Percentiles rank a stretch among this genome's conserved stretches.
phyloP scores from a whole-genome alignment of 352 stramenopile genomes.

The Phytopythium montanum region DNA sequence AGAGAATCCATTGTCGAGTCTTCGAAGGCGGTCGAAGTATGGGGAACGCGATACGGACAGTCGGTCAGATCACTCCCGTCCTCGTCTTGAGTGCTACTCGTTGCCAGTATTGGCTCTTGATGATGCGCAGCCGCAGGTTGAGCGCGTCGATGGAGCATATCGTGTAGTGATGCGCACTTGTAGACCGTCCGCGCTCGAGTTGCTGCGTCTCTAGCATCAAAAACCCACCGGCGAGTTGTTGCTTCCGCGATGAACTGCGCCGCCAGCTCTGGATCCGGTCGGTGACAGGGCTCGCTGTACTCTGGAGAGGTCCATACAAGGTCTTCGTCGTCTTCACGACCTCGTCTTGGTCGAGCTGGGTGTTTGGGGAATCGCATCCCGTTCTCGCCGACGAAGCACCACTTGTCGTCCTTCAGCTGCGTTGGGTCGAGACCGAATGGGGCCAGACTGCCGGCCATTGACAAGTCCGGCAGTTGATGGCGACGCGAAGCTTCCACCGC shows the following conservation, averaged over 20 bases:
- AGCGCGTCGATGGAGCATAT: conserved; percentile 10
- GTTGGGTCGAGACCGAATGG: not conserved
- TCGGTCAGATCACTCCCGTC: not conserved
- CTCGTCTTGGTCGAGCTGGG: conserved; percentile 16
- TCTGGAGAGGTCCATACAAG: conserved; percentile 22
- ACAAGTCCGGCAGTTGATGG: not conserved
- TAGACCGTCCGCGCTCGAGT: conserved; percentile 49
- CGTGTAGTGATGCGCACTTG: conserved; percentile 33
- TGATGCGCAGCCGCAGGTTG: conserved; percentile 4
- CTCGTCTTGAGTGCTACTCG: not conserved
- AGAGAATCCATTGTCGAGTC: conserved; percentile 21
- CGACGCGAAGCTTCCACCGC: not conserved
- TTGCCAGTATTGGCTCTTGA: not conserved
- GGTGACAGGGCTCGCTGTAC: conserved; percentile 20
- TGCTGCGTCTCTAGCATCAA: conserved; percentile 31
- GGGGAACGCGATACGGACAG: conserved; percentile 35
- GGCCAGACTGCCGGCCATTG: not conserved
- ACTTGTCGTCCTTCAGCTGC: conserved; percentile 24
- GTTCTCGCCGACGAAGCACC: conserved; percentile 21
- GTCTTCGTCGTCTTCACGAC: conserved; percentile 9
- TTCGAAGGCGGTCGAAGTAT: conserved; percentile 19
- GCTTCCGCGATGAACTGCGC: conserved; percentile 18
- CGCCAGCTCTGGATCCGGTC: conserved; percentile 10
- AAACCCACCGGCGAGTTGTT: conserved; percentile 18
- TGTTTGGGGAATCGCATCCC: conserved; percentile 31